Evolutionary conservation across 352 stramenopile genomes (phyloP).

Genomic region (Nothophytophthora sp.): DNA sequence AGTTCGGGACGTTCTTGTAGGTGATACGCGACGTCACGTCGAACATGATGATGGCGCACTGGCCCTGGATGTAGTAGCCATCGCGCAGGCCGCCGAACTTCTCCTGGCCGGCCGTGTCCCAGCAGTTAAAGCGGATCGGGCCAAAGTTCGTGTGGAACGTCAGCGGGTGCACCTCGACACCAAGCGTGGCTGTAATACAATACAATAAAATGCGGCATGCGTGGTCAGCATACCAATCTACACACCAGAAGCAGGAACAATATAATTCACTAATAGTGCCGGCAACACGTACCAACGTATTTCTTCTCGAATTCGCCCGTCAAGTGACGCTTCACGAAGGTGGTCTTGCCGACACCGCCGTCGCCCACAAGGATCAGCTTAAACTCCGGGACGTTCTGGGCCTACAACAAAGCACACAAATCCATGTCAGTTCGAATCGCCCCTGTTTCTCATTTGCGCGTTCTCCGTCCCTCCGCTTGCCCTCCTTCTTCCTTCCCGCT

Average conservation of each 20-base stretch:
- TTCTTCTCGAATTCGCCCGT: slow-evolving; percentile 99
- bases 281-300: too few species aligned
- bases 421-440: too few species aligned
- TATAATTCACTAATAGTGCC: too few species aligned
- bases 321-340: slow-evolving; percentile 99
- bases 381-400: slow-evolving; percentile 97
- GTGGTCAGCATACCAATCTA: too few species aligned
- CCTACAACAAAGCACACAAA: slow-evolving; percentile 18
- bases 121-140: slow-evolving; percentile 99
- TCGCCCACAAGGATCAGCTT: slow-evolving; percentile 99
- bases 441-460: too few species aligned
- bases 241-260: too few species aligned
- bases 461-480: too few species aligned
- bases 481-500: too few species aligned
- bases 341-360: slow-evolving; percentile 99
- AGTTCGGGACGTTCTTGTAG: slow-evolving; percentile 99
- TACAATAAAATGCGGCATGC: too few species aligned
- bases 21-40: slow-evolving; percentile 99
- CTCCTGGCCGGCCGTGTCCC: slow-evolving; percentile 99
- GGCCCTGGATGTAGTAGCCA: slow-evolving; percentile 99
- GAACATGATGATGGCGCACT: slow-evolving; percentile 99
- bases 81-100: slow-evolving; percentile 97
- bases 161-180: slow-evolving; percentile 99
- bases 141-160: slow-evolving; percentile 99
- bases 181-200: slow-evolving; percentile 98